Conservation (phyloP, 108 stramenopile species). For the Fragilariopsis cylindrus region DNA sequence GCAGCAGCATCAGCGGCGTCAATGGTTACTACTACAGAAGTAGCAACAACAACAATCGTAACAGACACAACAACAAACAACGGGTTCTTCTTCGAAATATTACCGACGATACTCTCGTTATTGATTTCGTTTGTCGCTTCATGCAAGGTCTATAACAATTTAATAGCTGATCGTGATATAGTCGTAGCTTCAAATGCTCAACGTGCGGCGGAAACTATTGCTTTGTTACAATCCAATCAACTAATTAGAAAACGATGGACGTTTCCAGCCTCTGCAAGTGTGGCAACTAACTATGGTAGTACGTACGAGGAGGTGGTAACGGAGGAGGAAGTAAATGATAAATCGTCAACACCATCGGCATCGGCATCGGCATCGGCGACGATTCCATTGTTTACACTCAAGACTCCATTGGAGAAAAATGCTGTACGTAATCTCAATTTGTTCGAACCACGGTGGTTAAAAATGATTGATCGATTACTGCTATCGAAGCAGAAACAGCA, state of each 20-base stretch:
- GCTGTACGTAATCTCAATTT: slow-evolving; percentile 44
- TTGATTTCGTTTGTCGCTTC: slow-evolving; percentile 41
- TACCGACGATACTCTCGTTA: slow-evolving; percentile 21
- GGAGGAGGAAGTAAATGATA: background rate
- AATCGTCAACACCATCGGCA: background rate
- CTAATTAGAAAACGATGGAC: slow-evolving; percentile 55
- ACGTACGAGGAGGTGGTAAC: background rate
- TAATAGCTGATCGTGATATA: slow-evolving; percentile 49
- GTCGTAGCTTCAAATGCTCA: slow-evolving; percentile 41
- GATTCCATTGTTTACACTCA: slow-evolving; percentile 53
- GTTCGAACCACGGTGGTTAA: slow-evolving; percentile 66
- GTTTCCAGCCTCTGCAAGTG: slow-evolving; percentile 21
- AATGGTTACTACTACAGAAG: background rate
- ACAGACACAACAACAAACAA: slow-evolving; percentile 8
- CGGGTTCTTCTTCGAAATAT: slow-evolving; percentile 18
- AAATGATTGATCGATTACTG: slow-evolving; percentile 51
- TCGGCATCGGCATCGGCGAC: background rate
- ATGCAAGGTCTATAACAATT: slow-evolving; percentile 49
- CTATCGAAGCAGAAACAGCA: background rate
- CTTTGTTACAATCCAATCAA: slow-evolving; percentile 33
- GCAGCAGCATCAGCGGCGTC: background rate
- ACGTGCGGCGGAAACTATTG: slow-evolving; percentile 29
- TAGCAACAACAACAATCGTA: background rate
- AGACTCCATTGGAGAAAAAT: slow-evolving; percentile 37
- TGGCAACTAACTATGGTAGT: background rate